phyloP scores from a whole-genome alignment of 2,329 filamentous ascomycete species.

The Alternaria hordeiaustralica region DNA sequence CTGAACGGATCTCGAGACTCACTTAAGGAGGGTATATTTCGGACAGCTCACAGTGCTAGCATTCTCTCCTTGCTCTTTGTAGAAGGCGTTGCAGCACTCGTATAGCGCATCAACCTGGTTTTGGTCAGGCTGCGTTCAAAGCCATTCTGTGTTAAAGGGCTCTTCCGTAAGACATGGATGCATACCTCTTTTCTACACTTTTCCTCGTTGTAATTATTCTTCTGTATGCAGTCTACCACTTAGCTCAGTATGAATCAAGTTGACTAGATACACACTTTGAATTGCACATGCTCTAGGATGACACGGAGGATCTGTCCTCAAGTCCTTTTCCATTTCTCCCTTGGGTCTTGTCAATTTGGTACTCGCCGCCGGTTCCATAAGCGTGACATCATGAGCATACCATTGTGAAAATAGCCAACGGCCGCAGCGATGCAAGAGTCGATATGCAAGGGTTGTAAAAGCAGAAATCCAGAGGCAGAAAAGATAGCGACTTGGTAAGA shows the following conservation, averaged over 20 bases:
- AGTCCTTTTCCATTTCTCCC: conserved; percentile 69
- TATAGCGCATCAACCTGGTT: conserved; percentile 83
- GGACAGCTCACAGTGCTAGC: conserved; percentile 85
- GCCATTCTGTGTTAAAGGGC: background rate
- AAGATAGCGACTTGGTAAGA: background rate
- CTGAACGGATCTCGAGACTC: background rate
- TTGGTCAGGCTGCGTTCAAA: conserved; percentile 6
- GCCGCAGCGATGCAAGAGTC: background rate
- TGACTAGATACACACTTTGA: conserved; percentile 66
- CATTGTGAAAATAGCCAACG: conserved; percentile 31
- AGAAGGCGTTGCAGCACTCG: conserved; percentile 91
- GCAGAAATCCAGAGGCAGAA: background rate
- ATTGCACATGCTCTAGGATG: conserved; percentile 90
- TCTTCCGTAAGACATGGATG: background rate
- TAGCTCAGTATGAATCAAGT: conserved; percentile 4
- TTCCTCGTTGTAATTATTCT: conserved; percentile 83
- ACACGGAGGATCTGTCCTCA: conserved; percentile 78
- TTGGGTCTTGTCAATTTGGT: conserved; percentile 13
- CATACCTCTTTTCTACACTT: conserved; percentile 71
- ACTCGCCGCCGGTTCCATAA: background rate
- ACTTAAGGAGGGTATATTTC: conserved; percentile 75
- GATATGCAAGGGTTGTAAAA: background rate
- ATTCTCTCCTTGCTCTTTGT: conserved; percentile 76
- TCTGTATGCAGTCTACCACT: conserved; percentile 76
- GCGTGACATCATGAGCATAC: conserved; percentile 40